Evolutionary conservation across 2,329 filamentous ascomycete genomes (phyloP).

Genomic region (Cladophialophora chaetospira): DNA sequence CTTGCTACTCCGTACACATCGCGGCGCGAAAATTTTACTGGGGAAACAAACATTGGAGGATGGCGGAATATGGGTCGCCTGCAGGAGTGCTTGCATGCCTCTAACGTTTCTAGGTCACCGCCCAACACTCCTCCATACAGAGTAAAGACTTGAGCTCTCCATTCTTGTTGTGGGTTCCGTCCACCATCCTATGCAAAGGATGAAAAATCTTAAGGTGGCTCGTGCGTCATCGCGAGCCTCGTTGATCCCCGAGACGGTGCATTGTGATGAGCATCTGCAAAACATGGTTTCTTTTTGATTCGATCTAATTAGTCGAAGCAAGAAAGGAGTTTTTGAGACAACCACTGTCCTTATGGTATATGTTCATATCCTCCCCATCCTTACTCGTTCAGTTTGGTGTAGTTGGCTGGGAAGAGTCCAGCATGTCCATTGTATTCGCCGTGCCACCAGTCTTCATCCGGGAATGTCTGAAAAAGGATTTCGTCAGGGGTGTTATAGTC

Average conservation of each 20-base stretch:
- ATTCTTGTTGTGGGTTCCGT: background rate
- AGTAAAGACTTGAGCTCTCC: background rate
- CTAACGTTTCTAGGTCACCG: conserved; percentile 17
- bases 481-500: background rate
- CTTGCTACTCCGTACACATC: too few species aligned
- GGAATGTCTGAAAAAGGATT: conserved; percentile 71
- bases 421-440: conserved; percentile 77
- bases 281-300: conserved; percentile 1
- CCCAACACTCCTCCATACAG: conserved; percentile 1
- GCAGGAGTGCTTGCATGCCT: conserved; percentile 5
- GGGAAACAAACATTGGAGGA: conserved; percentile 14
- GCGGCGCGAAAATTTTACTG: conserved; percentile 18
- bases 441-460: conserved; percentile 98
- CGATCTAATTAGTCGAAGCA: background rate
- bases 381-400: conserved; percentile 47
- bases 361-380: too few species aligned
- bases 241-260: background rate
- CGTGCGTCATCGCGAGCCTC: background rate
- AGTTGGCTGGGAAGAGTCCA: conserved; percentile 74
- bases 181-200: background rate
- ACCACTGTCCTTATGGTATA: too few species aligned
- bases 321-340: background rate
- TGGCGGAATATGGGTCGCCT: conserved; percentile 10
- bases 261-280: background rate
- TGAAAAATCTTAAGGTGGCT: background rate